phyloP scores from a whole-genome alignment of 208 protist species.

The Trypanosoma rangeli region DNA sequence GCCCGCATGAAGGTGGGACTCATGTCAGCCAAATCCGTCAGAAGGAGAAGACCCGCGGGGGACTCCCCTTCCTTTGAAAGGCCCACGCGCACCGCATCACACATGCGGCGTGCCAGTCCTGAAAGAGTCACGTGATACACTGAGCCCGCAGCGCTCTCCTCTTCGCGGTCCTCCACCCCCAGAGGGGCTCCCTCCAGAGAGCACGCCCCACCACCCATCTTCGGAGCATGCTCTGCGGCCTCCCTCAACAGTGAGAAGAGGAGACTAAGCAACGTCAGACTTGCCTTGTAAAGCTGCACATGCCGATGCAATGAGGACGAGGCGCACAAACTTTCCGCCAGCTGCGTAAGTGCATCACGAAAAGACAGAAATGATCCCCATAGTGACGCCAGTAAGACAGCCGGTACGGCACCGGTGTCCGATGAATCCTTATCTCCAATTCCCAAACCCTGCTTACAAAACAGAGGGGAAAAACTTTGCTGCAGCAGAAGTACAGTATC shows the following conservation, averaged over 20 bases:
- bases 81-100: slow-evolving; percentile 1
- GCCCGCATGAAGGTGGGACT: slow-evolving; percentile 18
- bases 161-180: not conserved
- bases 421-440: not conserved
- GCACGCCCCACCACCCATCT: not conserved
- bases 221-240: not conserved
- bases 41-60: slow-evolving; percentile 22
- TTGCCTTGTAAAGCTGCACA: slow-evolving; percentile 17
- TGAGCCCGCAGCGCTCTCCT: not conserved
- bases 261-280: slow-evolving; percentile 18
- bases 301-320: slow-evolving; percentile 16
- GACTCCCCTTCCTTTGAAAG: slow-evolving; percentile 3
- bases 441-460: not conserved
- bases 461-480: slow-evolving; percentile 19
- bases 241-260: slow-evolving; percentile 20
- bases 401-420: not conserved
- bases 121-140: not conserved
- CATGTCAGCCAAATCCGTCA: slow-evolving; percentile 28
- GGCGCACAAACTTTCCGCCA: slow-evolving; percentile 15
- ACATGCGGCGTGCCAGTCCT: slow-evolving; percentile 14
- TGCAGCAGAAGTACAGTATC: slow-evolving; percentile 22
- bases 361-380: slow-evolving; percentile 15
- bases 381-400: not conserved
- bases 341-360: slow-evolving; percentile 2
- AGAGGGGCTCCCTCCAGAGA: not conserved